Percentiles rank a stretch among this genome's conserved stretches.
phyloP scores from a whole-genome alignment of 202 grass and related monocot genomes.

The Musa balbisiana region DNA sequence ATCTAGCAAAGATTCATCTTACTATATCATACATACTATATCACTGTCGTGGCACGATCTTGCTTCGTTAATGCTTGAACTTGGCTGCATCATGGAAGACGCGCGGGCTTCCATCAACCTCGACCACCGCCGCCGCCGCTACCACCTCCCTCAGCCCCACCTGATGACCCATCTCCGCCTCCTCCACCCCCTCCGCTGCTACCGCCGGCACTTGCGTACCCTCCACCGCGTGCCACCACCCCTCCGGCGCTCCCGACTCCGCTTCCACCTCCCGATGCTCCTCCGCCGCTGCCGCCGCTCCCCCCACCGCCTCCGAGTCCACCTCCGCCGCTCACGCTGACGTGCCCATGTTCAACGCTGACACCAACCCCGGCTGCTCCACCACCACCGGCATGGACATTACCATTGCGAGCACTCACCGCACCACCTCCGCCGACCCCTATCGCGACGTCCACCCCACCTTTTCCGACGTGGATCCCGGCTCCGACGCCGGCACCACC shows the following conservation, averaged over 20 bases:
- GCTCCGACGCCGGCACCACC: slow-evolving; percentile 41
- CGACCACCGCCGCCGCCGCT: slow-evolving; percentile 22
- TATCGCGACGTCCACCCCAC: slow-evolving; percentile 35
- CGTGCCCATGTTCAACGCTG: slow-evolving; percentile 35
- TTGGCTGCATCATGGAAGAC: not conserved
- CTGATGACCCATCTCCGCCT: slow-evolving; percentile 8
- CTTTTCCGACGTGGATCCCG: slow-evolving; percentile 32
- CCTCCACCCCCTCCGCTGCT: slow-evolving; percentile 38
- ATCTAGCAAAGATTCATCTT: too few relatives aligned
- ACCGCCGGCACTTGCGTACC: slow-evolving; percentile 31
- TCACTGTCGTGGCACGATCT: too few relatives aligned
- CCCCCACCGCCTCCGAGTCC: not conserved
- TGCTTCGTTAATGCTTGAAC: too few relatives aligned
- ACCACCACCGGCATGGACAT: slow-evolving; percentile 25
- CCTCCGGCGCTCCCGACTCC: slow-evolving; percentile 39
- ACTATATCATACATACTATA: too few relatives aligned
- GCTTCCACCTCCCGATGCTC: slow-evolving; percentile 19
- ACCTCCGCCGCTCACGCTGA: slow-evolving; percentile 27
- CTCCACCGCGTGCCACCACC: slow-evolving; percentile 37
- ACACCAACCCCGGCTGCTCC: slow-evolving; percentile 44
- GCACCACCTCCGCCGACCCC: slow-evolving; percentile 43
- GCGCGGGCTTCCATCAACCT: not conserved
- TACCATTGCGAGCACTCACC: slow-evolving; percentile 17
- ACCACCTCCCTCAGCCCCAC: slow-evolving; percentile 22
- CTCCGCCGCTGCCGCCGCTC: not conserved